These are phyloP conservation scores for Diplodia corticola DNA, from an alignment of 2,329 filamentous ascomycete species.

Conservation along the genomic window DNA sequence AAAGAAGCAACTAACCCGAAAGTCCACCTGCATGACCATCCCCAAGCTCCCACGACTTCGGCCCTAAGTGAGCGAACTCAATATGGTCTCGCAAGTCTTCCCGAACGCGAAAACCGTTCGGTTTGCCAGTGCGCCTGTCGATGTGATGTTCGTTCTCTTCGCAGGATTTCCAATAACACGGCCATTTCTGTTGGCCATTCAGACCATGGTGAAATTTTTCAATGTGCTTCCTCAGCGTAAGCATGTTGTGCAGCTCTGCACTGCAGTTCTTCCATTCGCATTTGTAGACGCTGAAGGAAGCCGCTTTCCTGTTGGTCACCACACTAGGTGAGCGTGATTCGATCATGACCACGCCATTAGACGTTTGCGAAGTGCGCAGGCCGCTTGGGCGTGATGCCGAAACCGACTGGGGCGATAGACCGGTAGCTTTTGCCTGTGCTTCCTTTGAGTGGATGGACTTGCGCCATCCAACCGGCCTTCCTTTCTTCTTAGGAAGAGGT, in stretches of 20 bases:
- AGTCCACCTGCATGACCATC: conserved; percentile 58
- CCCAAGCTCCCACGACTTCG: conserved; percentile 59
- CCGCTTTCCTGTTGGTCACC: conserved; percentile 23
- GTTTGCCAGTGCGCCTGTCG: conserved; percentile 22
- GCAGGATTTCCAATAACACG: conserved; percentile 51
- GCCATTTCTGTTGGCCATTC: neutral
- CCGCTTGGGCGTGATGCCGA: neutral
- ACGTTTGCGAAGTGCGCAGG: neutral
- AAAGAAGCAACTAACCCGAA: conserved; percentile 47
- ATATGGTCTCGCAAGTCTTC: conserved; percentile 54
- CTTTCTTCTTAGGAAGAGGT: conserved; percentile 45
- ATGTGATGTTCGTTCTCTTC: conserved; percentile 29
- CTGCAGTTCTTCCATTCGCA: conserved; percentile 61
- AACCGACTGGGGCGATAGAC: conserved; percentile 19
- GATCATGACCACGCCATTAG: conserved; percentile 27
- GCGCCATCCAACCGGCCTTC: conserved; percentile 52
- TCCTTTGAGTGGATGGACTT: conserved; percentile 45
- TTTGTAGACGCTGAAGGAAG: conserved; percentile 47
- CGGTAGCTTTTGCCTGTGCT: conserved; percentile 31
- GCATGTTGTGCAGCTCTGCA: conserved; percentile 62
- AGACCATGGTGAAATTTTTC: conserved; percentile 51
- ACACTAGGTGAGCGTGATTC: conserved; percentile 37
- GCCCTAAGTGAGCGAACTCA: conserved; percentile 52
- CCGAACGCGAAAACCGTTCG: conserved; percentile 40
- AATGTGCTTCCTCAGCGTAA: conserved; percentile 60